These are phyloP conservation scores for Fusarium sublunatum DNA, from an alignment of 2,329 filamentous ascomycete species.

Conservation along the genomic window DNA sequence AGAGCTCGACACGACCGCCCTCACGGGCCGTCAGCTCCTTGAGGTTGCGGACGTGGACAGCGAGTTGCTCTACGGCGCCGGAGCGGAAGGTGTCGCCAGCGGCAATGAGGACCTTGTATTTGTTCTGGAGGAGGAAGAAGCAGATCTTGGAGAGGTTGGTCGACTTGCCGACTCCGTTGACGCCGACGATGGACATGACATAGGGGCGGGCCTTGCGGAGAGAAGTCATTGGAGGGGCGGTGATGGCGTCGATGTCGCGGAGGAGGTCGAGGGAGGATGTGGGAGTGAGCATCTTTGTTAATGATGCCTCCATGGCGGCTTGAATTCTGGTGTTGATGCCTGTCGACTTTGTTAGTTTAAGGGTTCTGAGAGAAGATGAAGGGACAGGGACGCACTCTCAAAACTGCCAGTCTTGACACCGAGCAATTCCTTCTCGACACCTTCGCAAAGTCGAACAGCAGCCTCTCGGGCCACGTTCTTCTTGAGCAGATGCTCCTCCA, in stretches of 20 bases:
- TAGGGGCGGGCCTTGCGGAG: slow-evolving; percentile 80
- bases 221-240: slow-evolving; percentile 71
- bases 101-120: slow-evolving; percentile 92
- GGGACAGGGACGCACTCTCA: slow-evolving; percentile 66
- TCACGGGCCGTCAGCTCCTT: slow-evolving; percentile 89
- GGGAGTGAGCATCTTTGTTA: slow-evolving; percentile 95
- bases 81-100: slow-evolving; percentile 98
- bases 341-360: slow-evolving; percentile 42
- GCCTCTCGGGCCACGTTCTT: slow-evolving; percentile 98
- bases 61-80: slow-evolving; percentile 95
- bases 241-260: slow-evolving; percentile 87
- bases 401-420: slow-evolving; percentile 93
- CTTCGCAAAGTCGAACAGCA: slow-evolving; percentile 88
- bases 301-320: slow-evolving; percentile 88
- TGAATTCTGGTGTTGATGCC: slow-evolving; percentile 84
- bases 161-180: slow-evolving; percentile 98
- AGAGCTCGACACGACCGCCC: slow-evolving; percentile 86
- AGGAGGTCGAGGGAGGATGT: slow-evolving; percentile 94
- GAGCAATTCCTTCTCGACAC: slow-evolving; percentile 88
- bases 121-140: slow-evolving; percentile 97
- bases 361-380: not conserved
- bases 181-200: slow-evolving; percentile 97
- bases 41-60: slow-evolving; percentile 93
- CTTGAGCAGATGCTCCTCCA: slow-evolving; percentile 93
- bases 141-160: slow-evolving; percentile 98